These are phyloP conservation scores for Aspergillus uvarum DNA, from an alignment of 2,329 filamentous ascomycete genomes.

Conservation along the genomic window DNA sequence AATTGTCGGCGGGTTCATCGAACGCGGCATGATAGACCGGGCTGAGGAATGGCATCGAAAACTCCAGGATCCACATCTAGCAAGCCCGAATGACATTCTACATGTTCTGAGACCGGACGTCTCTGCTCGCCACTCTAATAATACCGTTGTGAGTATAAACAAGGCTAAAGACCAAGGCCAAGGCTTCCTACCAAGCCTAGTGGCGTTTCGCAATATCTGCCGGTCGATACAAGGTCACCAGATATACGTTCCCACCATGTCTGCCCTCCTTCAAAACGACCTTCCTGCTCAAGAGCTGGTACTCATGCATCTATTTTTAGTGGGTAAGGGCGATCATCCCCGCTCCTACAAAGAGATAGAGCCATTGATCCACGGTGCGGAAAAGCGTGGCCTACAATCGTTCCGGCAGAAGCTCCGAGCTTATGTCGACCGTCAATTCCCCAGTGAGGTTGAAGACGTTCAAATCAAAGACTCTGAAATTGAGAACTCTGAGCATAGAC, in stretches of 20 bases:
- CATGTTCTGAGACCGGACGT: constrained; percentile 30
- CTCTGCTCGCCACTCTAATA: constrained; percentile 19
- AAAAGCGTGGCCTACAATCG: constrained; percentile 29
- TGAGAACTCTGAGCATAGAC: background rate
- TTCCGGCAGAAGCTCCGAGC: constrained; percentile 25
- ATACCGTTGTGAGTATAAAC: constrained; percentile 9
- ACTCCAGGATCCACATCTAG: constrained; percentile 36
- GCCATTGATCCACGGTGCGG: constrained; percentile 42
- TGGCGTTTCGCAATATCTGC: constrained; percentile 46
- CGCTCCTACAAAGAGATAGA: constrained; percentile 36
- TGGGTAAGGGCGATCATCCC: constrained; percentile 46
- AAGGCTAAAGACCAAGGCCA: constrained; percentile 12
- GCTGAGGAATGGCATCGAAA: constrained; percentile 40
- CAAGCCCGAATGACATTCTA: constrained; percentile 30
- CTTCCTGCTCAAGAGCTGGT: constrained; percentile 40
- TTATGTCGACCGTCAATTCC: constrained; percentile 24
- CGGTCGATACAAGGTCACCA: constrained; percentile 35
- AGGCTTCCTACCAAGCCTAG: constrained; percentile 26
- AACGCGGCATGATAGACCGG: constrained; percentile 28
- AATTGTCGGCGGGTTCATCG: constrained; percentile 39
- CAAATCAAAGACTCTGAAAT: constrained; percentile 12
- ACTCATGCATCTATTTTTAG: constrained; percentile 49
- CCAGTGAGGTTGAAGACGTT: background rate
- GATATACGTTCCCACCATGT: constrained; percentile 47
- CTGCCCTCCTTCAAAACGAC: constrained; percentile 39